Evolutionary conservation across 345 rosid genomes (phyloP).

Genomic region (Citrus sp.): DNA sequence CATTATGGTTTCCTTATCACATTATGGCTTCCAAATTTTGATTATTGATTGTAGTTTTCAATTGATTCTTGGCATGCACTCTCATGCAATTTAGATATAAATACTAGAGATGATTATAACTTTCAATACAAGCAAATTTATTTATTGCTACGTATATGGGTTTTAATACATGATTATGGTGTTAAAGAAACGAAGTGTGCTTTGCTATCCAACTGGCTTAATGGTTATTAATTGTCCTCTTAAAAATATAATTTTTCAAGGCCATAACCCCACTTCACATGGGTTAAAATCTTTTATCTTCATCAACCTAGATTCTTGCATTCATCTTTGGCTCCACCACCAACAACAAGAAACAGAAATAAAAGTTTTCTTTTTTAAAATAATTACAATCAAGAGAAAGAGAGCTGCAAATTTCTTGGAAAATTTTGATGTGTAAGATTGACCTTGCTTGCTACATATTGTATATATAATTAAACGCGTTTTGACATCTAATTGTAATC

Average conservation of each 20-base stretch:
- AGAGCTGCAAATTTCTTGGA: constrained; percentile 8
- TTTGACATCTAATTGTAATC: constrained; percentile 9
- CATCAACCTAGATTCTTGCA: constrained; percentile 13
- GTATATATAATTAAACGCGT: neutral
- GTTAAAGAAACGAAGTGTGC: neutral
- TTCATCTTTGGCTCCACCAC: neutral
- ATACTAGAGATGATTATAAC: neutral
- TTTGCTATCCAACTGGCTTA: constrained; percentile 2
- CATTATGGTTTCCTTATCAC: neutral
- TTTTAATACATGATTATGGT: neutral
- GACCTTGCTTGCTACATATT: no score
- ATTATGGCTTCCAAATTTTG: neutral
- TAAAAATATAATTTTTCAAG: neutral
- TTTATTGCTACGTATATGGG: neutral
- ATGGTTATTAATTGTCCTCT: neutral
- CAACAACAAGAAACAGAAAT: neutral
- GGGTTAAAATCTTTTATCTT: constrained; percentile 12
- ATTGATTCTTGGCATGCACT: neutral
- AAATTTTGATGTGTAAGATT: no score
- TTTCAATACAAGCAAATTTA: neutral
- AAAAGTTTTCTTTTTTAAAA: no score
- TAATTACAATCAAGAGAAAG: neutral
- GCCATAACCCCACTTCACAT: constrained; percentile 33
- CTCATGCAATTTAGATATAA: neutral
- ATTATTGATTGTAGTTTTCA: neutral